Evolutionary conservation across 148 eudicot species (phyloP).

Genomic region (Polygonum maritimum): DNA sequence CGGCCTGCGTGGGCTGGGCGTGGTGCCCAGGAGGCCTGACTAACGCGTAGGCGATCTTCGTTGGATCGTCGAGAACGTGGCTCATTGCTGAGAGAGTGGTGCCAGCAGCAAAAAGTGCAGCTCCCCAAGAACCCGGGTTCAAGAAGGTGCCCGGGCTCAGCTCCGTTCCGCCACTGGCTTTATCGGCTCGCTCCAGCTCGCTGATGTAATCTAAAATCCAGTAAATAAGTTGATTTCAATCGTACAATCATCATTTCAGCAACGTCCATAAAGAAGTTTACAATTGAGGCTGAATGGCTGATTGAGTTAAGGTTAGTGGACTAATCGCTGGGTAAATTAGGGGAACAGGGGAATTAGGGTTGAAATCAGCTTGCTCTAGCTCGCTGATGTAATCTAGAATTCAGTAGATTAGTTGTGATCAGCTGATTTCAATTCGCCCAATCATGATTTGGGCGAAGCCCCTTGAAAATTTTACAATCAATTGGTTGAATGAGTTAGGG

Average conservation of each 20-base stretch:
- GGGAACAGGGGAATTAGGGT: too few species aligned
- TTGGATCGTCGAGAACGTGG: constrained; percentile 50
- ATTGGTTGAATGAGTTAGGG: too few species aligned
- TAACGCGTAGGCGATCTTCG: constrained; percentile 58
- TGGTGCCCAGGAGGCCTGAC: constrained; percentile 98
- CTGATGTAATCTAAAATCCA: constrained; percentile 51
- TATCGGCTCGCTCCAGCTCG: constrained; percentile 62
- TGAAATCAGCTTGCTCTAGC: constrained; percentile 51
- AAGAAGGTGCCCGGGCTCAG: constrained; percentile 67
- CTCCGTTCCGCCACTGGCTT: constrained; percentile 45
- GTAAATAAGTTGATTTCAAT: too few species aligned
- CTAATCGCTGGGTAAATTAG: too few species aligned
- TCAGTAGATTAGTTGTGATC: too few species aligned
- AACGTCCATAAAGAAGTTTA: too few species aligned
- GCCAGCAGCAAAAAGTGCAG: constrained; percentile 89
- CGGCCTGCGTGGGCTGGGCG: constrained; percentile 91
- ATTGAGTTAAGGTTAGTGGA: too few species aligned
- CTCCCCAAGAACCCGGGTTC: constrained; percentile 85
- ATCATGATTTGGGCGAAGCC: too few species aligned
- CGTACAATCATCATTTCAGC: too few species aligned
- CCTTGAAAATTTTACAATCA: too few species aligned
- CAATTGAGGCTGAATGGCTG: too few species aligned
- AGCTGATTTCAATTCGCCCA: too few species aligned
- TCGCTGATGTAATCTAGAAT: constrained; percentile 60
- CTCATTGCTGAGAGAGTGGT: constrained; percentile 79